Evolutionary conservation across 805 yeast genomes (phyloP), one percentile per base, ranked within the genome.

Genomic region (Debaryomyces castellii): DNA sequence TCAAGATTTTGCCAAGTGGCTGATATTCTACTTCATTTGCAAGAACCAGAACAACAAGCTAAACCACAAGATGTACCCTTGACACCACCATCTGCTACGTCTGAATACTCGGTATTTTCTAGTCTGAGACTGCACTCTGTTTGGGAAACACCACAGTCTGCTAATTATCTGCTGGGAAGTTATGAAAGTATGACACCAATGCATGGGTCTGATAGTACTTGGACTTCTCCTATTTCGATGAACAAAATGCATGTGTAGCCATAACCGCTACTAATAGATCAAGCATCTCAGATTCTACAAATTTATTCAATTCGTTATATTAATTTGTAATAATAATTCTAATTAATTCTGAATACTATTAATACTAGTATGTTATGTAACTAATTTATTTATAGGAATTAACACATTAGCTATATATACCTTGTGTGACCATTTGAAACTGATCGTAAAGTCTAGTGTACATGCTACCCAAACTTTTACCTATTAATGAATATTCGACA

Each of bases 401-500:
- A 16, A 14, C 3, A 9, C 18, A 22, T 62, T 61, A 85, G 58
- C 80, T 82, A 64, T 89, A 94, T 22, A 94, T 94, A 37, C 99
- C 99, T 69, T 94, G 99, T 0, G 98, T 91, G 40, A 90, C 69
- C 64, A 94, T 71, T 66, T 94, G 99, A 71, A 87, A 94, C 63
- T 92, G 98, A 63, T 94, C 99, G 60, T 94, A 94, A 25, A 94
- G 71, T 53, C 97, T 75, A 0, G 99, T 94, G 69, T 90, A 94
- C 52, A 88, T 78, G 58, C 94, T 89, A 10, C 96, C 95, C 47
- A 86, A 57, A 56, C 96, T 88, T 66, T 87, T 91, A 32, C 81
- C 87, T 23, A 94, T 85, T 54, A 94, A 69, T 2, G 76, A 69
- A 47, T 72, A 80, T 46, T 89, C 98, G 14, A 94, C 96, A 63